phyloP scores from a whole-genome alignment of 129 eudicot species.

The Glebionis coronaria region DNA sequence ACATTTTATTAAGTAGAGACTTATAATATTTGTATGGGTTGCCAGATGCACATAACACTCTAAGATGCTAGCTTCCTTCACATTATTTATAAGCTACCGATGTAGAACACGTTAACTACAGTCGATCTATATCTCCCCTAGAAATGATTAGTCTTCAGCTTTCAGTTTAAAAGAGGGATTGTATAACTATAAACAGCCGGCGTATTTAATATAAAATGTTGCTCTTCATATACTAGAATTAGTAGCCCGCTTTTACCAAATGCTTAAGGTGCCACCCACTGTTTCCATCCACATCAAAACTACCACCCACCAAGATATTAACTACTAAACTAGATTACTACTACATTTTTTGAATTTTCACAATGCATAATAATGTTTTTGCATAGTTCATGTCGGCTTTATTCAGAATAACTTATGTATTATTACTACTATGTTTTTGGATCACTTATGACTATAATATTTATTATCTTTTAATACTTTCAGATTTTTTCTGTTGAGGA shows the following conservation, averaged over 20 bases:
- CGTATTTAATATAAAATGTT: not conserved
- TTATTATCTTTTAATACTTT: not conserved
- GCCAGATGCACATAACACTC: too few relatives aligned
- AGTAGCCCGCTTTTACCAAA: conserved; percentile 1
- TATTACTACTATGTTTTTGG: too few relatives aligned
- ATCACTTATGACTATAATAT: not conserved
- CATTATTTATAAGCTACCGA: too few relatives aligned
- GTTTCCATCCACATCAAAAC: not conserved
- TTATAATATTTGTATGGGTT: too few relatives aligned
- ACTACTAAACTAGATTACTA: not conserved
- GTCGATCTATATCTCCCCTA: not conserved
- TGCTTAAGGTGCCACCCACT: not conserved
- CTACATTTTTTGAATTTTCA: too few relatives aligned
- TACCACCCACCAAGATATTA: not conserved
- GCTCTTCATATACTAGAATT: too few relatives aligned
- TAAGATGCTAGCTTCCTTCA: too few relatives aligned
- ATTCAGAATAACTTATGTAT: too few relatives aligned
- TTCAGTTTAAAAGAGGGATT: not conserved
- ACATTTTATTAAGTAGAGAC: too few relatives aligned
- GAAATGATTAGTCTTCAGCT: not conserved
- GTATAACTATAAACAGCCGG: not conserved
- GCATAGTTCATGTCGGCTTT: too few relatives aligned
- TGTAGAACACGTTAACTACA: not conserved
- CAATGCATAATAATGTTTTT: too few relatives aligned
- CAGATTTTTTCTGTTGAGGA: conserved; percentile 56